phyloP scores from a whole-genome alignment of 345 rosid species.

The Angophora floribunda region DNA sequence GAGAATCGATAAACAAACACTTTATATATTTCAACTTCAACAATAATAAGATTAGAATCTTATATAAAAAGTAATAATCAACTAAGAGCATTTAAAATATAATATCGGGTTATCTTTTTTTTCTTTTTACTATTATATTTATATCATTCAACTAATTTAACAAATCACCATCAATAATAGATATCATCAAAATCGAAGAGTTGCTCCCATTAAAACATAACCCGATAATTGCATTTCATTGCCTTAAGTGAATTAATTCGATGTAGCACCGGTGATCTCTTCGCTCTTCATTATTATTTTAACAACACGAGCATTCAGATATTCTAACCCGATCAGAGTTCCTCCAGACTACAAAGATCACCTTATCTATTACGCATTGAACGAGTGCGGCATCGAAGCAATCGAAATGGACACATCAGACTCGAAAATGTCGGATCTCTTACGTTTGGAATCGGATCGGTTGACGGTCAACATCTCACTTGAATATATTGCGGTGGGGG shows the following conservation, averaged over 20 bases:
- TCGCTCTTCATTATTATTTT: too few relatives aligned
- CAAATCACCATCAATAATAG: accelerated
- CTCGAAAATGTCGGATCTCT: not conserved
- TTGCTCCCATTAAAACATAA: accelerated
- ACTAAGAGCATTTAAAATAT: not conserved
- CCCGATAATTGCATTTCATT: not conserved
- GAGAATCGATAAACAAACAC: too few relatives aligned
- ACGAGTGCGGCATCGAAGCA: not conserved
- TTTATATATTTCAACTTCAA: too few relatives aligned
- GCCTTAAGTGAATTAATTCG: not conserved
- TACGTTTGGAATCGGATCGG: not conserved
- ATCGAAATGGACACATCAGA: not conserved
- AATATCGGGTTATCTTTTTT: too few relatives aligned
- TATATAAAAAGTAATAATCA: not conserved
- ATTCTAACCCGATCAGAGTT: accelerated
- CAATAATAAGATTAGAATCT: not conserved
- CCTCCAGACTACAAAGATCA: accelerated
- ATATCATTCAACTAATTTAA: not conserved
- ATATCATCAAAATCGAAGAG: not conserved
- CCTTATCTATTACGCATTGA: not conserved
- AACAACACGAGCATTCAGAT: not conserved
- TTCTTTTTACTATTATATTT: not conserved
- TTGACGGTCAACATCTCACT: not conserved
- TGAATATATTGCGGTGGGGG: too few relatives aligned
- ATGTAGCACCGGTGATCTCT: accelerated